Evolutionary conservation across 768 basidiomycete species (phyloP).

Genomic region (Pleurotus eryngii): DNA sequence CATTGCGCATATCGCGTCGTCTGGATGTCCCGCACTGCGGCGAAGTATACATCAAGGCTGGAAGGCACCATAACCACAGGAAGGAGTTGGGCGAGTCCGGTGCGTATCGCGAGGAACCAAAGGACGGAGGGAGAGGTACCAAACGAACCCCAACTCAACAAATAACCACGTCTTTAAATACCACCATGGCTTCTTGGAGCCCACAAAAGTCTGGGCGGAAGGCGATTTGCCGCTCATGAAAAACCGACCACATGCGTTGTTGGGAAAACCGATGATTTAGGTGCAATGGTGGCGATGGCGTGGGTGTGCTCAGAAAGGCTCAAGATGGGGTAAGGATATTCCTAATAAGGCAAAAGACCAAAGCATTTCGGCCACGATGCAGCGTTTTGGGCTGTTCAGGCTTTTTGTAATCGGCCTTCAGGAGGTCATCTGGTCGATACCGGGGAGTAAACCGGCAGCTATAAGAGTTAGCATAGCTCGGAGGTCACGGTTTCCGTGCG

Average conservation of each 20-base stretch:
- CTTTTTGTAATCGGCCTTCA: neutral
- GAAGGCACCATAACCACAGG: neutral
- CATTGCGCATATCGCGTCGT: slow-evolving; percentile 41
- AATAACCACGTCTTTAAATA: slow-evolving; percentile 4
- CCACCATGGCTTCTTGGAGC: neutral
- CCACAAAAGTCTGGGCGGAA: neutral
- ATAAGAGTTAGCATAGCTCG: neutral
- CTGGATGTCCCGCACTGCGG: slow-evolving; percentile 34
- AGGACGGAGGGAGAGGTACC: neutral
- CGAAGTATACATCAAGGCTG: slow-evolving; percentile 10
- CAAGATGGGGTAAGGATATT: neutral
- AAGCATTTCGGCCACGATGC: neutral
- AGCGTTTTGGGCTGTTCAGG: neutral
- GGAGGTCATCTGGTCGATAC: neutral
- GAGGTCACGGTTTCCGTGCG: slow-evolving; percentile 4
- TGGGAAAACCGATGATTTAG: neutral
- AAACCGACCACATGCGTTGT: slow-evolving; percentile 6
- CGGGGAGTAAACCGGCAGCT: neutral
- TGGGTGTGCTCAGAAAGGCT: neutral
- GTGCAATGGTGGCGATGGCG: slow-evolving; percentile 8
- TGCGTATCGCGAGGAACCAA: neutral
- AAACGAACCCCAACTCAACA: neutral
- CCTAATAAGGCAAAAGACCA: slow-evolving; percentile 6
- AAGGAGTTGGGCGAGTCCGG: neutral
- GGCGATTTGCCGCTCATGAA: slow-evolving; percentile 4